Evolutionary conservation across 2,329 filamentous ascomycete species (phyloP), one percentile per base, ranked within the genome.

Genomic region (Rhynchosporium secalis): DNA sequence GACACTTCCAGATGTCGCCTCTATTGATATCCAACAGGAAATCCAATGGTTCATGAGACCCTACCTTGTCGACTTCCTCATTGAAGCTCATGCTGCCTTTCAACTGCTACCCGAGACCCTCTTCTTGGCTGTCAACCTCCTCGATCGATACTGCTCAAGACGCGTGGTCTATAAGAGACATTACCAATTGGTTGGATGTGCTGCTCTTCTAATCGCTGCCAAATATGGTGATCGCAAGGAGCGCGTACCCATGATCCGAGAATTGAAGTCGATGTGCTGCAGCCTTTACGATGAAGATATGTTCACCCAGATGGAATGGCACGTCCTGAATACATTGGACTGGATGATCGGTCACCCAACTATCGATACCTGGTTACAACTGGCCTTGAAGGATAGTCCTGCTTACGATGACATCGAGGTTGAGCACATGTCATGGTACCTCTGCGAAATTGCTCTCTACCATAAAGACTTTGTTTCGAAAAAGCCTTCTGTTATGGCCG

Each of bases 241-340:
- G 74, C 87, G 93, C 57, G 95, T 99, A n/a, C 95, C 95, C 4
- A 95, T 96, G 68, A 96, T 99, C 75, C 88, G 92, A 75, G 95
- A 99, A 76, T 83, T 99, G 68, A 96, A 96, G 83, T 96, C 94
- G 70, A 98, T 99, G 95, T 99, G 95, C 84, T 98, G 95, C 79
- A 93, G 91, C 43, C 84, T 98, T 45, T 99, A 99, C 78, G 95
- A 99, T 72, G 92, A 96, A 56, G 94, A 96, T 79, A 99, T 99
- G 95, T 99, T 99, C 79, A 94, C 93, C 10, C 95, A 99, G 78
- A 99, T 99, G 95, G 95, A 99, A 80, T 98, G 96, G 93, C 95
- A 99, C 76, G 94, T 99, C 43, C 84, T 99, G 71, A 96, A 97
- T 79, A 99, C 95, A 1, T 85, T 99, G 63, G 92, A 96, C 75